Conservation (phyloP, 768 basidiomycete species). For the Mycena rebaudengoi region DNA sequence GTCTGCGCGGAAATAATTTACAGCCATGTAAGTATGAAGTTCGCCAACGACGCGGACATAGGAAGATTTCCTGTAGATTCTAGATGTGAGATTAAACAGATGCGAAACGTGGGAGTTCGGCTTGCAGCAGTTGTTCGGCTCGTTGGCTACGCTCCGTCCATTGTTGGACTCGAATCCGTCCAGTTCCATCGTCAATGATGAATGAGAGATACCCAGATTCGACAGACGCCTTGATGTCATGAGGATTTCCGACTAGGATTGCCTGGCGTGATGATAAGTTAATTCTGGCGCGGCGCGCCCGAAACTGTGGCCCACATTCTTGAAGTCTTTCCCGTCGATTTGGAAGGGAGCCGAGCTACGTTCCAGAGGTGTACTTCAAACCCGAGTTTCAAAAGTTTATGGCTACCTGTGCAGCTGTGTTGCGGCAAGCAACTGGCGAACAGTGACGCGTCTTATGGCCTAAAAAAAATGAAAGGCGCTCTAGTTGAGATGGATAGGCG, state of each 20-base stretch:
- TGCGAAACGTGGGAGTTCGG: background rate
- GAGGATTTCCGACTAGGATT: background rate
- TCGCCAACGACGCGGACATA: conserved; percentile 34
- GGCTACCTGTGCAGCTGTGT: background rate
- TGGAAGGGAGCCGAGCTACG: conserved; percentile 1
- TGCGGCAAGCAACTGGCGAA: background rate
- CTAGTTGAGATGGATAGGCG: no score
- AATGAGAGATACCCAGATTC: background rate
- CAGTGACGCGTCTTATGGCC: background rate
- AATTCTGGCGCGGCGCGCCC: background rate
- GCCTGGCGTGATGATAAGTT: background rate
- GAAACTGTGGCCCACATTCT: background rate
- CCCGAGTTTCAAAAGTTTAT: no score
- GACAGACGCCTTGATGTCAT: background rate
- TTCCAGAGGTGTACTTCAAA: no score
- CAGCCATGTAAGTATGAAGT: conserved; percentile 27
- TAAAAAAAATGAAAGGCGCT: no score
- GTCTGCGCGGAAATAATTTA: conserved; percentile 31
- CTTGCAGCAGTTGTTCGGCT: conserved; percentile 2
- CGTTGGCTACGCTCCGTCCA: background rate
- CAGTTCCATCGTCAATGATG: background rate
- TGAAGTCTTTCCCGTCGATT: background rate
- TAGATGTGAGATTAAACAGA: background rate
- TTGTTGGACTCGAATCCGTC: background rate
- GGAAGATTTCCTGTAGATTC: background rate